These are phyloP conservation scores for Forsythia viridissima DNA, from an alignment of 257 asterid genomes.

Conservation along the genomic window DNA sequence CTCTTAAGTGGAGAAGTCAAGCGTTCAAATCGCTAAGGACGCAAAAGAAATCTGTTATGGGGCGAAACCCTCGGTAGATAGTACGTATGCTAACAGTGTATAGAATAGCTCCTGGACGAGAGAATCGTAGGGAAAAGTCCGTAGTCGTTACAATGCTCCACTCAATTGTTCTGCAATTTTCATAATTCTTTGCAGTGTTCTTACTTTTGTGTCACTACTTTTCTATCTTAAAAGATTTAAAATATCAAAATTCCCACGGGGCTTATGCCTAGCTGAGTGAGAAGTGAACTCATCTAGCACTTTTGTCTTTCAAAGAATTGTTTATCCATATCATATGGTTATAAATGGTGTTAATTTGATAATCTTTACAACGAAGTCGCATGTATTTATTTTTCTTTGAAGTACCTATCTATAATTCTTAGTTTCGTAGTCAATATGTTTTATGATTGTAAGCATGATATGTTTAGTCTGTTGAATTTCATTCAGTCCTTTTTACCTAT, in stretches of 20 bases:
- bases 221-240: not conserved
- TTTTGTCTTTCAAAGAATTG: not conserved
- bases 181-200: not conserved
- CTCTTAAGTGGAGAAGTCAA: too few relatives aligned
- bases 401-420: not conserved
- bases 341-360: not conserved
- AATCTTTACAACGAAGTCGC: conserved; percentile 2
- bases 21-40: too few relatives aligned
- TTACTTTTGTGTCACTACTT: not conserved
- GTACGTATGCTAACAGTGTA: too few relatives aligned
- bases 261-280: not conserved
- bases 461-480: conserved; percentile 4
- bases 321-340: not conserved
- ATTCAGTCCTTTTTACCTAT: not conserved
- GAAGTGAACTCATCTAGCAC: not conserved
- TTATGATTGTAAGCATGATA: conserved; percentile 4
- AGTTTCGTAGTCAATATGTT: not conserved
- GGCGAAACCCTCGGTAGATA: too few relatives aligned
- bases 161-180: not conserved
- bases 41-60: too few relatives aligned
- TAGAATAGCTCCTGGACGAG: too few relatives aligned
- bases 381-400: not conserved
- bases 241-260: not conserved
- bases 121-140: too few relatives aligned
- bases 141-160: not conserved